A percentile compares a stretch with the other conserved stretches of the same genome.
Evolutionary conservation across 768 basidiomycete species (phyloP).

Genomic region (Mycena venus): DNA sequence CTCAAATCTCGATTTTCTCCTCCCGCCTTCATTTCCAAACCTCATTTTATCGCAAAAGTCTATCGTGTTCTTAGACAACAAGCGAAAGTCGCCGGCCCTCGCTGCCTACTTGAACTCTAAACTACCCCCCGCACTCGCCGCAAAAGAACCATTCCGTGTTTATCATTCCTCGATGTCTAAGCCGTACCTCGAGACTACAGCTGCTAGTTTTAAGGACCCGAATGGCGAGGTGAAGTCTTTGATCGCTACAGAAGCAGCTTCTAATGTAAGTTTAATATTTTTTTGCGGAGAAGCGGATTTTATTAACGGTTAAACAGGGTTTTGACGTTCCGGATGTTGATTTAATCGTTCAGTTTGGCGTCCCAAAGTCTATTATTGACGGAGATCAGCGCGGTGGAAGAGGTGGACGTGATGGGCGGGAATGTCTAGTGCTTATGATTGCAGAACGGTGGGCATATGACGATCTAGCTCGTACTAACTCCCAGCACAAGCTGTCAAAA

Average conservation of each 20-base stretch:
- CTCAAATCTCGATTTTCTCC: background rate
- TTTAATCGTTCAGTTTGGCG: background rate
- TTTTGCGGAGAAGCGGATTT: too few relatives aligned
- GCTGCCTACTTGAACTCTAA: background rate
- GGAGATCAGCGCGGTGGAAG: slow-evolving; percentile 6
- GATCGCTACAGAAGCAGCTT: background rate
- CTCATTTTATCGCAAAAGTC: background rate
- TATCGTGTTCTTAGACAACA: slow-evolving; percentile 9
- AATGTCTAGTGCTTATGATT: slow-evolving; percentile 5
- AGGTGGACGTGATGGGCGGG: slow-evolving; percentile 8
- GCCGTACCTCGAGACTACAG: background rate
- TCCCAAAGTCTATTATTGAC: background rate
- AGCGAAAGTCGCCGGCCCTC: background rate
- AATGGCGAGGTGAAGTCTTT: background rate
- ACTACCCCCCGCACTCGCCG: background rate
- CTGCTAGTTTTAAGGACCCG: background rate
- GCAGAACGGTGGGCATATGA: slow-evolving; percentile 4
- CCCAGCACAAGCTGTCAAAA: background rate
- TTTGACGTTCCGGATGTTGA: background rate
- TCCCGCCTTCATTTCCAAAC: background rate
- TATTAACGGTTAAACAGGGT: background rate
- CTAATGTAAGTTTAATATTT: background rate
- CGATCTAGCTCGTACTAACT: background rate
- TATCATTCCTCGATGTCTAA: slow-evolving; percentile 14
- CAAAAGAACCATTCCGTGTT: background rate